Base-by-base conservation (phyloP, 345 rosid species). In the Atalantia buxifolia region DNA sequence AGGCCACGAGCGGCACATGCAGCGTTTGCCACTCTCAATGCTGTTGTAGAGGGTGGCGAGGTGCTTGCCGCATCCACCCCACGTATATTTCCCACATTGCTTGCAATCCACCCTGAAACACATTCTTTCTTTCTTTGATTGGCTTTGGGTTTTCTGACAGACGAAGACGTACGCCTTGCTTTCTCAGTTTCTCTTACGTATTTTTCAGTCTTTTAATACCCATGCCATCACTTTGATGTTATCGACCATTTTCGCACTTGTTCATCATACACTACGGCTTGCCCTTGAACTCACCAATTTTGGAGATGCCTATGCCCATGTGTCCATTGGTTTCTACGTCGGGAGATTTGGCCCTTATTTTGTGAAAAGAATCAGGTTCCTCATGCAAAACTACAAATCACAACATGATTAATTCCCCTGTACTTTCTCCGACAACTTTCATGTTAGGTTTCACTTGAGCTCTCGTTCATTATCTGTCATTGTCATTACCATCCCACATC, bases 1-100 rank as follows among this genome's bases (percentile, higher is more conserved):
- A 7, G 92, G 92, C 94, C 94, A 90, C 5, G 92, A 67, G 67
- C 76, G 80, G 89, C 91, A 84, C 78, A 77, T 69, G 87, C 92
- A 91, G 80, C 75, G 92, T 56, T 81, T 84, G 18, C 88, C 91
- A 35, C 69, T 45, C n/a, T 89, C 90, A 10, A 90, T 90, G 82
- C 82, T 79, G 4, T 81, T 73, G 45, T 87, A 81, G 19, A 89
- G 55, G n/a, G 81, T 10, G 55, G 74, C 35, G 2, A 89, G 83
- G 69, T 91, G 92, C 10, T 74, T 70, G 10, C 94, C 89, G 5
- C 92, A 91, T 1, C 94, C 94, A 1, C 79, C 83, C 92, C 91
- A 87, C 0, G 87, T 31, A 27, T 77, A 72, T 35, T 81, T 87
- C n/a, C 84, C 84, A 27, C 92, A 89, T 74, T 78, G 75, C 81